Evolutionary conservation across 176 grass and related monocot genomes (phyloP).

Genomic region (Luzula sylvatica): DNA sequence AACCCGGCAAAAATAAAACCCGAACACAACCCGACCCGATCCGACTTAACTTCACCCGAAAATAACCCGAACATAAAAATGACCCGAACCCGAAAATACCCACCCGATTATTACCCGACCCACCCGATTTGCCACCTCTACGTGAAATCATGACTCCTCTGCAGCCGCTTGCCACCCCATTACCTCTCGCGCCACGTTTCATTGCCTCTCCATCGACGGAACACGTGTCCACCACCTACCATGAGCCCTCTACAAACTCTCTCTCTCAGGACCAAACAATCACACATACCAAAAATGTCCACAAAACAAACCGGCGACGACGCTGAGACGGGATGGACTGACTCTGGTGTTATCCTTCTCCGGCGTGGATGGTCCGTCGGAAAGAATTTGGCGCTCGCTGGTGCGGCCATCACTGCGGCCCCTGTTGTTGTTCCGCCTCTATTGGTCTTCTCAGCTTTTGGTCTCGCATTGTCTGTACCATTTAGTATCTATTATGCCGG

Average conservation of each 20-base stretch:
- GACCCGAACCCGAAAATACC: no score
- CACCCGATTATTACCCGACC: no score
- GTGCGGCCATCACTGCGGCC: slow-evolving; percentile 5
- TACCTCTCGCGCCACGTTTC: neutral
- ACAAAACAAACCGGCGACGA: neutral
- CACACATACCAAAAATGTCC: neutral
- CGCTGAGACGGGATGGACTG: neutral
- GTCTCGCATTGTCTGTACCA: slow-evolving; percentile 8
- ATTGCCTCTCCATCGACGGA: neutral
- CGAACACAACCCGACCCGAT: no score
- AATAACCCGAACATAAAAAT: no score
- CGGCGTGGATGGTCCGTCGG: slow-evolving; percentile 4
- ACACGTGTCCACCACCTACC: slow-evolving; percentile 5
- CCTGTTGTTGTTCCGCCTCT: slow-evolving; percentile 16
- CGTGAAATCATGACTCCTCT: no score
- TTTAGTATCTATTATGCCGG: slow-evolving; percentile 11
- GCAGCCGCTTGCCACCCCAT: neutral
- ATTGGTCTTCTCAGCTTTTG: slow-evolving; percentile 15
- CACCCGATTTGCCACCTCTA: no score
- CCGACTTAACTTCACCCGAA: no score
- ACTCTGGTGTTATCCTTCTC: neutral
- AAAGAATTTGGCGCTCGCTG: slow-evolving; percentile 21
- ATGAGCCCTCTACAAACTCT: neutral
- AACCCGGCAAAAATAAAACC: no score
- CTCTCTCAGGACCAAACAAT: no score